Evolutionary conservation across 768 basidiomycete species (phyloP).

Genomic region (Sporobolomyces pararoseus): DNA sequence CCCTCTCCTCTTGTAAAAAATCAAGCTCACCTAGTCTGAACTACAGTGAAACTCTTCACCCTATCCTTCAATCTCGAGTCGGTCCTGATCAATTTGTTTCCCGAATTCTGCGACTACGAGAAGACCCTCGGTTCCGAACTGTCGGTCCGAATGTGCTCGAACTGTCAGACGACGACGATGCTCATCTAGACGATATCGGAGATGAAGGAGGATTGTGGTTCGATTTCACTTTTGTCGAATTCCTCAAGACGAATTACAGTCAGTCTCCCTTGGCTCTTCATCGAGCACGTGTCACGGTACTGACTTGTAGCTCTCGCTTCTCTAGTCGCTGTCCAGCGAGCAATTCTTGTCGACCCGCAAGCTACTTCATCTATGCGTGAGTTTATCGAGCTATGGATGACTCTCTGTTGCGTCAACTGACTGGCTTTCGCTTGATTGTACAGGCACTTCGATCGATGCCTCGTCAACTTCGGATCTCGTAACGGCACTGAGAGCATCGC

Average conservation of each 20-base stretch:
- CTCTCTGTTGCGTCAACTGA: too few relatives aligned
- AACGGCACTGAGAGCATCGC: constrained; percentile 73
- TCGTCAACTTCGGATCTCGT: constrained; percentile 75
- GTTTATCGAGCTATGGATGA: neutral
- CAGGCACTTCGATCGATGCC: constrained; percentile 68
- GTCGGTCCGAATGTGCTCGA: constrained; percentile 82
- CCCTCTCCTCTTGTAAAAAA: neutral
- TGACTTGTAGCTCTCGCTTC: neutral
- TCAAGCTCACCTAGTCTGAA: too few relatives aligned
- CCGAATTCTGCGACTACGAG: constrained; percentile 77
- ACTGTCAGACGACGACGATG: constrained; percentile 43
- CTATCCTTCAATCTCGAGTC: constrained; percentile 76
- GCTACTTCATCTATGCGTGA: constrained; percentile 19
- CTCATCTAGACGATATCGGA: constrained; percentile 46
- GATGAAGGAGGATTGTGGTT: constrained; percentile 83
- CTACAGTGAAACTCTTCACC: constrained; percentile 72
- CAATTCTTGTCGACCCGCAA: constrained; percentile 52
- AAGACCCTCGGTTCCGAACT: constrained; percentile 87
- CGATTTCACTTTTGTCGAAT: constrained; percentile 96
- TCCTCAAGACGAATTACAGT: constrained; percentile 99
- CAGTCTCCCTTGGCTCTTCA: constrained; percentile 47
- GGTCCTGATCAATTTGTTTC: constrained; percentile 84
- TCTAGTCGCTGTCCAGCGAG: constrained; percentile 52
- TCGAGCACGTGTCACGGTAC: neutral
- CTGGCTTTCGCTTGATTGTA: neutral